Evolutionary conservation across 495 filamentous ascomycete genomes (phyloP).

Genomic region (Friedmanniomyces simplex): DNA sequence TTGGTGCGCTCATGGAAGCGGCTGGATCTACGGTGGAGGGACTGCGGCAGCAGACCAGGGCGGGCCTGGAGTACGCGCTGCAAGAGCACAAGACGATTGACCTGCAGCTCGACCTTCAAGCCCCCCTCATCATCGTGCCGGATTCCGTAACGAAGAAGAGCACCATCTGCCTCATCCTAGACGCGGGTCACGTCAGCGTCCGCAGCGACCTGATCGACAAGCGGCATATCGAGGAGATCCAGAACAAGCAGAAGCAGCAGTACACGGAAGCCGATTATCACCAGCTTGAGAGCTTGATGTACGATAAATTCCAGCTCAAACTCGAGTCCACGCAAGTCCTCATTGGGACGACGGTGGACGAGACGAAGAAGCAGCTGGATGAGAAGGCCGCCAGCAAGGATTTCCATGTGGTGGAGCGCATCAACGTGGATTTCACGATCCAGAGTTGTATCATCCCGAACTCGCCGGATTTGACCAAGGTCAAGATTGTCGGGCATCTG

Average conservation of each 20-base stretch:
- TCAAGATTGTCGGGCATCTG: constrained; percentile 80
- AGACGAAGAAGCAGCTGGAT: constrained; percentile 74
- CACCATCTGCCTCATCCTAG: constrained; percentile 80
- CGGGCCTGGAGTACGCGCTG: constrained; percentile 88
- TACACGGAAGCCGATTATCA: constrained; percentile 85
- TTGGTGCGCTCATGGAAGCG: constrained; percentile 84
- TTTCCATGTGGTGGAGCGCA: constrained; percentile 87
- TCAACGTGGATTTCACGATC: constrained; percentile 90
- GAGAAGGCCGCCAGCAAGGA: constrained; percentile 57
- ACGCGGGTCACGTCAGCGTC: constrained; percentile 90
- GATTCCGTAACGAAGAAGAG: constrained; percentile 74
- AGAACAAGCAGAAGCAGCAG: constrained; percentile 77
- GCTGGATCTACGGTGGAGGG: constrained; percentile 93
- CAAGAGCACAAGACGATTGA: constrained; percentile 97
- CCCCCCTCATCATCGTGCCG: constrained; percentile 89
- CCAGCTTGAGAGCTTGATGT: constrained; percentile 79
- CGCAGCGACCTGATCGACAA: constrained; percentile 89
- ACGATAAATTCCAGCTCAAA: constrained; percentile 88
- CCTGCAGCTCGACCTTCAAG: constrained; percentile 88
- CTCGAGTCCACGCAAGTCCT: constrained; percentile 88
- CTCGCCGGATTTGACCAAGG: constrained; percentile 83
- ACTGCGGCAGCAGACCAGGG: constrained; percentile 85
- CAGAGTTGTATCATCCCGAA: constrained; percentile 92
- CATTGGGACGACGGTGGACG: constrained; percentile 87
- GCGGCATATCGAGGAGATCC: constrained; percentile 73